These are phyloP conservation scores for Trichoderma sp. DNA, from an alignment of 2,329 filamentous ascomycete genomes.

Conservation along the genomic window DNA sequence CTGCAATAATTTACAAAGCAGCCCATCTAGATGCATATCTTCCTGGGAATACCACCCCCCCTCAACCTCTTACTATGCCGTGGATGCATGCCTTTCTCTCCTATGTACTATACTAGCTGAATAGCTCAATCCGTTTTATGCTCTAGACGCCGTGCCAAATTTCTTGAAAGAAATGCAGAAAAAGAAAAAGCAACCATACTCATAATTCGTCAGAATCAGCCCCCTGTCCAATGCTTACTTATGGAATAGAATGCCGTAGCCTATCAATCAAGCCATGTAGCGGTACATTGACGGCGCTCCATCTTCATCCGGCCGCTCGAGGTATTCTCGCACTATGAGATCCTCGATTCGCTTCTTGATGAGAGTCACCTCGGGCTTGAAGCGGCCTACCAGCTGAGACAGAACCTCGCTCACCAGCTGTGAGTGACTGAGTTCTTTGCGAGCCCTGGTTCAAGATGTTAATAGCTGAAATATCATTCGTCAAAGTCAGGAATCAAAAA, in stretches of 20 bases:
- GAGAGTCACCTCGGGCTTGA: slow-evolving; percentile 75
- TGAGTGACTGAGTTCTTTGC: slow-evolving; percentile 71
- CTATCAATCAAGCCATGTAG: slow-evolving; percentile 64
- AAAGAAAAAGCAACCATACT: slow-evolving; percentile 16
- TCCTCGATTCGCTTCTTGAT: slow-evolving; percentile 83
- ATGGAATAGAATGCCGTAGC: not conserved
- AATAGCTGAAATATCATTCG: slow-evolving; percentile 32
- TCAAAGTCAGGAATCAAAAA: slow-evolving; percentile 33
- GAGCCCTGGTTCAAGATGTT: slow-evolving; percentile 58
- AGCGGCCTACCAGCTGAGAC: slow-evolving; percentile 67
- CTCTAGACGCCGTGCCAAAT: slow-evolving; percentile 27
- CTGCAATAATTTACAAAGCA: not conserved
- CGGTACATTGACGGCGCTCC: slow-evolving; percentile 67
- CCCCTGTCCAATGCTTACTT: slow-evolving; percentile 2
- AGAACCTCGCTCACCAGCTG: slow-evolving; percentile 74
- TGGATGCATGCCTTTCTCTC: not conserved
- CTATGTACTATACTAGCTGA: not conserved
- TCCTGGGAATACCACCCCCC: not conserved
- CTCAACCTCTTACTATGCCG: not conserved
- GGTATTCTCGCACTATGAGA: slow-evolving; percentile 75
- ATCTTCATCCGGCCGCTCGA: slow-evolving; percentile 71
- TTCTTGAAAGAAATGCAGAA: slow-evolving; percentile 1
- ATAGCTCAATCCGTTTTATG: slow-evolving; percentile 6
- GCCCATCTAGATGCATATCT: slow-evolving; percentile 8
- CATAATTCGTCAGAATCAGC: slow-evolving; percentile 13